These are phyloP conservation scores for Aureobasidium sp. DNA, from an alignment of 2,329 filamentous ascomycete species.

Conservation along the genomic window DNA sequence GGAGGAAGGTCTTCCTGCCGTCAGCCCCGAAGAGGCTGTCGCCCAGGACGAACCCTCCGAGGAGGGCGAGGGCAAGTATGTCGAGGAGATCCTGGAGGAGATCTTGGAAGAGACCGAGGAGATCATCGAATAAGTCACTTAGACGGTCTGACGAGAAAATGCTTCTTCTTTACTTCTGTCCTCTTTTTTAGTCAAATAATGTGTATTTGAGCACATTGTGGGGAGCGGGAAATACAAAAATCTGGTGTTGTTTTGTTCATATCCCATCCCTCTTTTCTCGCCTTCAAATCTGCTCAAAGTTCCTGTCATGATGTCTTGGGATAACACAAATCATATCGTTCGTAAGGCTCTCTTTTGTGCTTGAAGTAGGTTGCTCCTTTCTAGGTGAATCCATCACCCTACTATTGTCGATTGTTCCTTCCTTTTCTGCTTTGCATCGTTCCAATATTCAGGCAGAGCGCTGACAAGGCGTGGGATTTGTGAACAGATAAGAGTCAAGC, in stretches of 20 bases:
- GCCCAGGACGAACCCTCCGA: conserved; percentile 43
- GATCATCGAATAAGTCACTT: conserved; percentile 37
- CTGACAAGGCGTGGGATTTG: no score
- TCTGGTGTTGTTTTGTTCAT: conserved; percentile 5
- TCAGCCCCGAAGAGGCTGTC: conserved; percentile 57
- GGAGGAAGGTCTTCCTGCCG: conserved; percentile 57
- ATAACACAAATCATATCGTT: background rate
- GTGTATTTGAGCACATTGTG: background rate
- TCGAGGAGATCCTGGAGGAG: conserved; percentile 80
- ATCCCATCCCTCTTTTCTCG: background rate
- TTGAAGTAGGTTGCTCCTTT: background rate
- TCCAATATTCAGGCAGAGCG: no score
- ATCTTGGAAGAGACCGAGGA: conserved; percentile 86
- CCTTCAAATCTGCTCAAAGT: background rate
- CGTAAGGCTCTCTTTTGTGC: background rate
- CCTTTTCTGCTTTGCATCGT: background rate
- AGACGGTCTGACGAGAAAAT: background rate
- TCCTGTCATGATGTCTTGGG: background rate
- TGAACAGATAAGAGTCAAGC: no score
- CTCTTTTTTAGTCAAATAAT: background rate
- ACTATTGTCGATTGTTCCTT: background rate
- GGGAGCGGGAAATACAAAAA: background rate
- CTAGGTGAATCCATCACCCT: background rate
- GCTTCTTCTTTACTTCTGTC: conserved; percentile 1
- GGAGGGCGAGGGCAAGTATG: conserved; percentile 48